Base-by-base conservation (phyloP, 257 asterid genomes). In the Fraxinus excelsior region DNA sequence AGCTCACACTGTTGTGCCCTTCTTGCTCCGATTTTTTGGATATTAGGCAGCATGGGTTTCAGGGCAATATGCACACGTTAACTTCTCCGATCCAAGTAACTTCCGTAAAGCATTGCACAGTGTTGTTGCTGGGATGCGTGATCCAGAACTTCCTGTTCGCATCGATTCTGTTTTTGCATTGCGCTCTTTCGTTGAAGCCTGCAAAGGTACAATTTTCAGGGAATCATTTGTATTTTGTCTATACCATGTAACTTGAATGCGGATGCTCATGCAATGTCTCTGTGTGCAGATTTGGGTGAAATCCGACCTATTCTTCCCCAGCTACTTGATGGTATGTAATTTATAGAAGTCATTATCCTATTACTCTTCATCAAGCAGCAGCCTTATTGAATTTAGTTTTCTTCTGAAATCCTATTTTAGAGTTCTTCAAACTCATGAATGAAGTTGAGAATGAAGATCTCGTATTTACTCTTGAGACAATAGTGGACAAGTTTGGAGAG, bases 371-470 rank as follows among this genome's bases (percentile, higher is more conserved):
- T 73, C 44, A 7, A 46, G 65, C 18, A 7, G 74, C 69, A 66
- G 37, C 65, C n/a, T 79, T 34, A 80, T 66, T 29, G 42, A 74
- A 5, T 74, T 68, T 56, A 34, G 31, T 71, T 77, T 69, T n/a
- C 73, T 62, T 73, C 38, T 49, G 26, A 26, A 68, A 49, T 81
- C 29, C 11, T 71, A 18, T 70, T 75, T 67, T 71, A 96, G 99
- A 96, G 80, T 93, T 96, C 82, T 96, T 94, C 85, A 94, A 94
- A 74, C 98, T 96, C 29, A 94, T 94, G 99, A 84, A 90, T 81
- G 99, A 96, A 85, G 97, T 96, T 70, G 99, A 96, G 88, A 96
- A 94, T 84, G 99, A 96, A 87, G 99, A 96, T 92, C 97, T 96
- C 26, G 99, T 96, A 70, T 96, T 90, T 78, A 92, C 99, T 2